Conservation (phyloP, 1,139 yeast species). For the Blastobotrys buckinghamii region DNA sequence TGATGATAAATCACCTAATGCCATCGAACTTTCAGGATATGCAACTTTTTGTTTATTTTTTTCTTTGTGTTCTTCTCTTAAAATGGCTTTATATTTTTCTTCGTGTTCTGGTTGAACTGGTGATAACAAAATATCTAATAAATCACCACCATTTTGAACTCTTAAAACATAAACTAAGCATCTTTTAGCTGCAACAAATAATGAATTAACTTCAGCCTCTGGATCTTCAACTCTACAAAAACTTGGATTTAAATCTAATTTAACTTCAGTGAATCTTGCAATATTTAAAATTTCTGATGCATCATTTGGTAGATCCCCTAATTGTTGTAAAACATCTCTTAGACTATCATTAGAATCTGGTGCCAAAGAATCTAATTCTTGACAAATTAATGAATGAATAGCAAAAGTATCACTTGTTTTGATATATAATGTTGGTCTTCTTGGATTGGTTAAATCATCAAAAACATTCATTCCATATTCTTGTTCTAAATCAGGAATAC, state of each 20-base stretch:
- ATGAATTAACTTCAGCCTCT: conserved; percentile 38
- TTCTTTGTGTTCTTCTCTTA: conserved; percentile 41
- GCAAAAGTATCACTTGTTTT: conserved; percentile 60
- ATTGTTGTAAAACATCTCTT: conserved; percentile 39
- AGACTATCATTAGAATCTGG: conserved; percentile 51
- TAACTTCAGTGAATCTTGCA: conserved; percentile 37
- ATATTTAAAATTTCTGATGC: conserved; percentile 39
- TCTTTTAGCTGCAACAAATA: conserved; percentile 76
- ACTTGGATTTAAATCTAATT: conserved; percentile 39
- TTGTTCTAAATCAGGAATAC: conserved; percentile 52
- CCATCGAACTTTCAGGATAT: conserved; percentile 21
- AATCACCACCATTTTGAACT: conserved; percentile 66
- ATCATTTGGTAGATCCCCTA: conserved; percentile 40
- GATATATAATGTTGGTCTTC: conserved; percentile 59
- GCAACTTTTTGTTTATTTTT: conserved; percentile 18
- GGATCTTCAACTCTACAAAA: conserved; percentile 37
- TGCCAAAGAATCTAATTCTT: conserved; percentile 46
- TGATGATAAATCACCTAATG: conserved; percentile 48
- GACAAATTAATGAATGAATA: conserved; percentile 52
- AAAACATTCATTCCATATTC: conserved; percentile 59
- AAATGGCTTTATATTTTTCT: conserved; percentile 48
- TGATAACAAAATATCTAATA: conserved; percentile 67
- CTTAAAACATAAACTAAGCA: conserved; percentile 73
- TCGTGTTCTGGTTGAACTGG: conserved; percentile 70
- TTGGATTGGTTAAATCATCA: conserved; percentile 64